These are phyloP conservation scores for Fusarium bulbicola DNA, from an alignment of 2,329 filamentous ascomycete species.

Conservation along the genomic window DNA sequence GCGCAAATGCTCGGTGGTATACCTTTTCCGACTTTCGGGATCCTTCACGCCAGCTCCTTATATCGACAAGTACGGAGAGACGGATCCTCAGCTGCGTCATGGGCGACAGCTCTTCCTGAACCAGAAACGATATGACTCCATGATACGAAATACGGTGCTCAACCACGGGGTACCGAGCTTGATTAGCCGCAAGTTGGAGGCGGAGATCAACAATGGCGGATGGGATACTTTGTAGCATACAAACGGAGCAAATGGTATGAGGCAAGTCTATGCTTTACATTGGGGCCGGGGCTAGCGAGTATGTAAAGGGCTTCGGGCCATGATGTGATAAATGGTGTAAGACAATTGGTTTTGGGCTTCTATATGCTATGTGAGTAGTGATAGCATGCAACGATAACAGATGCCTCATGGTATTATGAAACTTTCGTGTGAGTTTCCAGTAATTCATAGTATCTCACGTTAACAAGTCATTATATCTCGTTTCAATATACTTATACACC, in stretches of 20 bases:
- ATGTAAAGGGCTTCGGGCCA: neutral
- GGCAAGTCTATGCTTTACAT: neutral
- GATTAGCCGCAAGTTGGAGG: constrained; percentile 89
- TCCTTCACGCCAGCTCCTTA: constrained; percentile 91
- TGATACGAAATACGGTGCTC: constrained; percentile 87
- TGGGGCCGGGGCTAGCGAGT: neutral
- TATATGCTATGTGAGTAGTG: constrained; percentile 2
- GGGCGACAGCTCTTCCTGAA: constrained; percentile 91
- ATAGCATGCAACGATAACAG: constrained; percentile 10
- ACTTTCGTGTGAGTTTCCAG: neutral
- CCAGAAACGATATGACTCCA: constrained; percentile 90
- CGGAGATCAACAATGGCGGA: constrained; percentile 95
- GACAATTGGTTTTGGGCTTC: neutral
- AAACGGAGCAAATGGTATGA: neutral
- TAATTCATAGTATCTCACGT: neutral
- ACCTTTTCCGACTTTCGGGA: constrained; percentile 82
- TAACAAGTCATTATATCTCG: neutral
- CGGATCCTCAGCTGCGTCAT: constrained; percentile 87
- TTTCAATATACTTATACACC: neutral
- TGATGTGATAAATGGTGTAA: constrained; percentile 2
- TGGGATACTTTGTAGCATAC: constrained; percentile 76
- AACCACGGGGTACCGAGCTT: constrained; percentile 87
- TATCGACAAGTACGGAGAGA: constrained; percentile 94
- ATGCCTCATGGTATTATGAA: neutral
- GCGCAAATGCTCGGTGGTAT: constrained; percentile 91